Evolutionary conservation across 805 yeast species (phyloP), one percentile per base, ranked within the genome.

Genomic region (Candida maltosa): DNA sequence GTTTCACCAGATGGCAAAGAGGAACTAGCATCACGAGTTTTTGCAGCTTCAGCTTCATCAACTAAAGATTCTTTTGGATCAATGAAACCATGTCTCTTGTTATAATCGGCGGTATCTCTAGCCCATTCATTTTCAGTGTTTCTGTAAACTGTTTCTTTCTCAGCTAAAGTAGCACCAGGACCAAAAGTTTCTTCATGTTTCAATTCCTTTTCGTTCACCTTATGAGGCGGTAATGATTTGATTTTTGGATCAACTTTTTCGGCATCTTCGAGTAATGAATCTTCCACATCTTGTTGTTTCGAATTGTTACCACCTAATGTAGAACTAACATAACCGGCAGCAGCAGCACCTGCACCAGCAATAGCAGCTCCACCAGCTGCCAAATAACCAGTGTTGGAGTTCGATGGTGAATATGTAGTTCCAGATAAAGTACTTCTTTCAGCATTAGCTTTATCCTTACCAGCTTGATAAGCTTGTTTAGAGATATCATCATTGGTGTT

Each of bases 41-140:
- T n/a, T n/a, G n/a, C n/a, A n/a, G n/a, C 56, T 28, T 51, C 60
- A 15, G 63, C 64, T 14, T 49, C 46, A 24, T 58, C 58, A 17
- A 59, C 39, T 41, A 59, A 46, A 16, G 57, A 48, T 22, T 54
- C 40, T 29, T 48, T 44, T 20, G 52, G 54, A 34, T 41, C 34
- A 21, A 34, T 44, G 36, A 39, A 36, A 6, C 58, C 57, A 26
- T 48, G 56, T 44, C 54, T 43, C 46, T 49, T 56, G 48, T 17
- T 9, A 16, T 22, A 23, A 16, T 16, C 34, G 18, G 26, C 14
- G 16, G 34, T 11, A 27, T 16, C 11, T 9, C 11, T 16, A 30
- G 57, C 60, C 27, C 46, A 35, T 37, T 44, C 43, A 34, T 45
- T 4, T 31, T n/a, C 15, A 12, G 19, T 20, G 11, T 22, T 20